Percentiles rank a stretch among this genome's conserved stretches.
Conservation (phyloP, 805 yeast genomes). For the Candida manassasensis region DNA sequence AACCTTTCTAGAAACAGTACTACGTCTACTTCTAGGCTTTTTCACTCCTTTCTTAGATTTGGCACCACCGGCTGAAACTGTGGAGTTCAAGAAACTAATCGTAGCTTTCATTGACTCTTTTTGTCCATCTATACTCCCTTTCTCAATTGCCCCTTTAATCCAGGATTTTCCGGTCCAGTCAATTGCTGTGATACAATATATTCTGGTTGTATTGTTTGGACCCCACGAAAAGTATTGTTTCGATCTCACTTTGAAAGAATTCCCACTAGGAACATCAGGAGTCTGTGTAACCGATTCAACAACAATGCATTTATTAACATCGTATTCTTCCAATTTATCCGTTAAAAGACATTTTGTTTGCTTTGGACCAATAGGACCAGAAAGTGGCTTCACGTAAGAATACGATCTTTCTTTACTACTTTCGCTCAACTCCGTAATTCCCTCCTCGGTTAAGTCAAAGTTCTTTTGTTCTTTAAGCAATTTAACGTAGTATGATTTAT, state of each 20-base stretch:
- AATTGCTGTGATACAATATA: conserved; percentile 50
- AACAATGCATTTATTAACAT: conserved; percentile 43
- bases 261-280: conserved; percentile 84
- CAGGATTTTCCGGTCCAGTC: conserved; percentile 76
- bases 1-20: conserved; percentile 11
- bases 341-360: conserved; percentile 63
- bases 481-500: conserved; percentile 39
- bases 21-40: conserved; percentile 11
- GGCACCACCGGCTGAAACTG: conserved; percentile 9
- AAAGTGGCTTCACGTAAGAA: conserved; percentile 58
- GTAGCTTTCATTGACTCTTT: conserved; percentile 50
- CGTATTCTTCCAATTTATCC: conserved; percentile 52
- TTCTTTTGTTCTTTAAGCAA: conserved; percentile 61
- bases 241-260: conserved; percentile 59
- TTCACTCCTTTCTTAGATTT: conserved; percentile 8
- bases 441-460: conserved; percentile 48
- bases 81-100: conserved; percentile 41
- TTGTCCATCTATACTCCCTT: conserved; percentile 70
- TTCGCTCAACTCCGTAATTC: conserved; percentile 26
- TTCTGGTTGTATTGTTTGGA: conserved; percentile 46
- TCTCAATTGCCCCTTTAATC: conserved; percentile 74
- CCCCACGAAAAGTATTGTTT: conserved; percentile 61
- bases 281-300: conserved; percentile 59
- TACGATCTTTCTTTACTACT: conserved; percentile 42
- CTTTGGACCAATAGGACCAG: conserved; percentile 70